phyloP scores from a whole-genome alignment of 306 rosid genomes.

The Prinsepia uniflora region DNA sequence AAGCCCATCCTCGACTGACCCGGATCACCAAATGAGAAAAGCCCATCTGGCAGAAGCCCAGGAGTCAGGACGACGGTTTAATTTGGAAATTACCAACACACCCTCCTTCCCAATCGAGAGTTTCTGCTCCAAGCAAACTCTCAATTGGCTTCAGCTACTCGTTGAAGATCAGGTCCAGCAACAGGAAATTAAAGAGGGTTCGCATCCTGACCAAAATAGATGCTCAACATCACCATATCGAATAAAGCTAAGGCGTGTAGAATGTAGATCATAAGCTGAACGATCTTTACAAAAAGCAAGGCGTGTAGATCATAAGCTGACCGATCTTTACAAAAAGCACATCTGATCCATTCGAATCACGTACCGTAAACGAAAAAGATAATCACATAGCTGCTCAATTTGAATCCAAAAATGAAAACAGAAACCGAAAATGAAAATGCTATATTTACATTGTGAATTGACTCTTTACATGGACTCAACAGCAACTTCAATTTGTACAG shows the following conservation, averaged over 20 bases:
- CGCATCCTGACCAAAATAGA: neutral
- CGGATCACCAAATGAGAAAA: no score
- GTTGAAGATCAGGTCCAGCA: neutral
- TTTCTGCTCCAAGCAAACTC: neutral
- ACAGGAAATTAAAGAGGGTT: neutral
- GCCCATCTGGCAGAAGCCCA: neutral
- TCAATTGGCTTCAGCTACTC: neutral
- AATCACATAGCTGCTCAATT: neutral
- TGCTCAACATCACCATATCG: slow-evolving; percentile 5
- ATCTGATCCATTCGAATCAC: neutral
- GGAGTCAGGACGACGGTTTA: no score
- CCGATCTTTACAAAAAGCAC: neutral
- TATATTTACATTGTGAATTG: slow-evolving; percentile 15
- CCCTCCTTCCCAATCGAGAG: neutral
- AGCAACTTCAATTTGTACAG: slow-evolving; percentile 47
- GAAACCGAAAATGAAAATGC: neutral
- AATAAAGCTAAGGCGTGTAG: neutral
- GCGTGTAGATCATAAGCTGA: neutral
- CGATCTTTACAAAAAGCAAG: neutral
- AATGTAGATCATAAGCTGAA: neutral
- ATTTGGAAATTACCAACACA: neutral
- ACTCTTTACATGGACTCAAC: slow-evolving; percentile 20
- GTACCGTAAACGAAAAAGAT: neutral
- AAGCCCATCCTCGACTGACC: neutral
- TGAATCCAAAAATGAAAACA: neutral